Base-by-base conservation (phyloP, 2,329 filamentous ascomycete genomes). In the Orbilia javanica region DNA sequence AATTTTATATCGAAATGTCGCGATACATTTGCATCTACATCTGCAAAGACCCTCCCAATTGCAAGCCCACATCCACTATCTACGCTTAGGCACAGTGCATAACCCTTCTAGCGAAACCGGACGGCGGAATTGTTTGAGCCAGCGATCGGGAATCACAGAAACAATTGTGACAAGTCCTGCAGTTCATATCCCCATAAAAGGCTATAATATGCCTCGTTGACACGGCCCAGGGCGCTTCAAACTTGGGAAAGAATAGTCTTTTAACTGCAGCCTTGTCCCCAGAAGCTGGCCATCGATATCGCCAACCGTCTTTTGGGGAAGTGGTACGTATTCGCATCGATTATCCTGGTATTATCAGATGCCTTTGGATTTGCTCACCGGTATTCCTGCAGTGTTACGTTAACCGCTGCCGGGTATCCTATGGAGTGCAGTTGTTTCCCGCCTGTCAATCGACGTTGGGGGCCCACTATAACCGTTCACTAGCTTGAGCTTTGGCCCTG, bases 151-250 rank as follows among this genome's bases (percentile, higher is more conserved):
- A 44, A 57, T 44, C 18, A 13, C 13, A 64, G 36, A 55, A 22
- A 50, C 22, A 31, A 53, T 39, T 73, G 69, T 73, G 69, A 73
- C 29, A 60, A 57, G 60, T 73, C 69, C 46, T 73, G 69, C 69
- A 66, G 31, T 39, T 64, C 50, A 48, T 73, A 36, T 50, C 31
- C 39, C 52, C 36, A 48, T 73, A 48, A 42, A 36, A 25, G 5
- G 29, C 34, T 53, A 53, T 65, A 73, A 57, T 73, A 73, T 73
- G 44, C 69, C 69, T 73, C 69, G 50, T 44, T 46, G 60, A 39
- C 46, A 66, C 62, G 69, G 69, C 69, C 60, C 60, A 66, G 50
- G 48, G 69, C 69, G 60, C 69, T 66, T 66, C 34, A 34, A 71
- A 71, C 60, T 22, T 36, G 18, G 63, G 25, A 73, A 65, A 50